A percentile compares a stretch with the other conserved stretches of the same genome.
Evolutionary conservation across 257 asterid species (phyloP).

Genomic region (Solanum infundibuliforme): DNA sequence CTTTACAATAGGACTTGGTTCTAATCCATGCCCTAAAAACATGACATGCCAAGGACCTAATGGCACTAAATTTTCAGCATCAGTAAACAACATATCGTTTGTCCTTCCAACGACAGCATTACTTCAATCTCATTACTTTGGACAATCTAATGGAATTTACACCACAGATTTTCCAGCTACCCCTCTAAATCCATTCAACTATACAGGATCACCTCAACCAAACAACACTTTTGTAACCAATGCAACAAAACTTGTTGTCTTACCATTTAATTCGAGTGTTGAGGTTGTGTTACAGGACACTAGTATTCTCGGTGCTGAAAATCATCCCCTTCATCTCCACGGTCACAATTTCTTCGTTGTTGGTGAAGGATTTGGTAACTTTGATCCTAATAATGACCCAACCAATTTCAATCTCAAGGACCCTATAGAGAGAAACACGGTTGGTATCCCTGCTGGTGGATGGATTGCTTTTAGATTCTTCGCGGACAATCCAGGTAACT

Average conservation of each 20-base stretch:
- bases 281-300: conserved; percentile 59
- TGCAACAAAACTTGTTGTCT: conserved; percentile 32
- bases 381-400: conserved; percentile 39
- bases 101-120: conserved; percentile 46
- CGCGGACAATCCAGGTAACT: conserved; percentile 57
- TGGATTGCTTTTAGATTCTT: conserved; percentile 62
- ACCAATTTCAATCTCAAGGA: conserved; percentile 45
- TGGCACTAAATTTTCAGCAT: conserved; percentile 51
- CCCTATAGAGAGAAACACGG: conserved; percentile 59
- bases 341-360: conserved; percentile 62
- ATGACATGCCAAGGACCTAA: conserved; percentile 57
- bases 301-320: conserved; percentile 65
- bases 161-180: conserved; percentile 46
- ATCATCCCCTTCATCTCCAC: conserved; percentile 66
- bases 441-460: conserved; percentile 64
- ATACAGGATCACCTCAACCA: conserved; percentile 59
- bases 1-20: conserved; percentile 53
- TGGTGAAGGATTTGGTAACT: conserved; percentile 59
- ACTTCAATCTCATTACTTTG: conserved; percentile 35
- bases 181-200: conserved; percentile 43
- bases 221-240: conserved; percentile 46
- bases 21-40: conserved; percentile 47
- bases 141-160: conserved; percentile 32
- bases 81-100: conserved; percentile 48
- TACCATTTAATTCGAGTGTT: conserved; percentile 49